Base-by-base conservation (phyloP, 345 rosid genomes). In the Aquilaria malaccensis region DNA sequence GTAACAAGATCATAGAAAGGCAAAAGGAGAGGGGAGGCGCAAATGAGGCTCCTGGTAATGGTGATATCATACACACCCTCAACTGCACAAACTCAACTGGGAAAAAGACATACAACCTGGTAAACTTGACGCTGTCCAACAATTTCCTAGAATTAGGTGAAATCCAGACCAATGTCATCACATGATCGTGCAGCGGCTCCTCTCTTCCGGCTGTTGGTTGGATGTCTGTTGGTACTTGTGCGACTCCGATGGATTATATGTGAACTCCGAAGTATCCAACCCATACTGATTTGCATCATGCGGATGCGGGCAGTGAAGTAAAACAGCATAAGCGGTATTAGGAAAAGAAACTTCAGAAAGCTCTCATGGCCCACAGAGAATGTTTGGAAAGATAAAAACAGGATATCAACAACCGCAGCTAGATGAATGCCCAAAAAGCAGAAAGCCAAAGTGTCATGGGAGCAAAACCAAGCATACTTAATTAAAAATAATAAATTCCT, bases 261-360 rank as follows among this genome's bases (percentile, higher is more conserved):
- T 79, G 77, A 86, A 94, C 85, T 88, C 96, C 1, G 97, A 76
- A 37, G 99, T 88, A 76, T 90, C 90, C n/a, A 94, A 89, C 46
- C 95, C 97, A 59, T 86, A 90, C 99, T 94, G 91, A 68, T 67
- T 70, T 62, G 68, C 56, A 69, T 7, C 49, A 59, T 63, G 4
- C 22, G 22, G 22, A 22, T 22, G 22, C 1, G 22, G 22, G 22
- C 22, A 22, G 22, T 13, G 13, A 55, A 63, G 9, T 60, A n/a
- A 58, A 56, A 59, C 46, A 58, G 65, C 51, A 57, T 47, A 72
- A 22, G 29, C 9, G 46, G 55, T 31, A 66, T 58, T 30, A 13
- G 62, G 45, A 52, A 61, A 22, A 6, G 37, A 33, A 58, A 7
- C 37, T 45, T 13, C 54, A 56, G 41, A 41, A 14, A 60, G 45